These are phyloP conservation scores for Salvia miltiorrhiza DNA, from an alignment of 257 asterid genomes.

Conservation along the genomic window DNA sequence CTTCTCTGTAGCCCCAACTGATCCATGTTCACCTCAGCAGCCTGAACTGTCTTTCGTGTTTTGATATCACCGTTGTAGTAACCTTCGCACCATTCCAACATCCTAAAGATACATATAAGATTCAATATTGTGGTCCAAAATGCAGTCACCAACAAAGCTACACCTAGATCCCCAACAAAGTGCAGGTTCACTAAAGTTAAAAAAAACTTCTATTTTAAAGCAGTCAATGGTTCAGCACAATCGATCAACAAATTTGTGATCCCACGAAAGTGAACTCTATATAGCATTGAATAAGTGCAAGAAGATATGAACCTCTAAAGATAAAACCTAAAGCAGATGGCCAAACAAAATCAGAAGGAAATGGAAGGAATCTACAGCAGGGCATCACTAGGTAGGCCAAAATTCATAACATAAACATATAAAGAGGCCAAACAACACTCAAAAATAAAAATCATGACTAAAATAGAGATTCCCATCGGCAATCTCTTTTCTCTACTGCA, in stretches of 20 bases:
- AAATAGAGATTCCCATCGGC: neutral
- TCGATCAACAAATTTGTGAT: neutral
- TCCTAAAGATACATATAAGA: slow-evolving; percentile 31
- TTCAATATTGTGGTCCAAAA: neutral
- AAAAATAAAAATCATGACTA: neutral
- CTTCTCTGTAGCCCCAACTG: slow-evolving; percentile 71
- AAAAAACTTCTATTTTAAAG: neutral
- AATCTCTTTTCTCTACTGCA: neutral
- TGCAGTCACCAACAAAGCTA: neutral
- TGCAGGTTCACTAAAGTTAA: neutral
- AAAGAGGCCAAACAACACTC: neutral
- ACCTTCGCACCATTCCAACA: slow-evolving; percentile 83
- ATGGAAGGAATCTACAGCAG: slow-evolving; percentile 9
- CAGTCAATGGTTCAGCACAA: neutral
- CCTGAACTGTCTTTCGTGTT: slow-evolving; percentile 83
- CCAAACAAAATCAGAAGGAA: slow-evolving; percentile 27
- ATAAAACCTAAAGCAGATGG: slow-evolving; percentile 7
- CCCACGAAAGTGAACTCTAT: slow-evolving; percentile 3
- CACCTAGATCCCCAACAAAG: neutral
- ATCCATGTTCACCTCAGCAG: slow-evolving; percentile 50
- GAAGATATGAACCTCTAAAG: slow-evolving; percentile 1
- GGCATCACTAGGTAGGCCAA: neutral
- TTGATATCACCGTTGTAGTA: slow-evolving; percentile 95
- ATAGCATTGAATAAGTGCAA: neutral
- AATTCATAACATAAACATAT: neutral